phyloP scores from a whole-genome alignment of 176 grass and related monocot genomes.

The Puya raimondii region DNA sequence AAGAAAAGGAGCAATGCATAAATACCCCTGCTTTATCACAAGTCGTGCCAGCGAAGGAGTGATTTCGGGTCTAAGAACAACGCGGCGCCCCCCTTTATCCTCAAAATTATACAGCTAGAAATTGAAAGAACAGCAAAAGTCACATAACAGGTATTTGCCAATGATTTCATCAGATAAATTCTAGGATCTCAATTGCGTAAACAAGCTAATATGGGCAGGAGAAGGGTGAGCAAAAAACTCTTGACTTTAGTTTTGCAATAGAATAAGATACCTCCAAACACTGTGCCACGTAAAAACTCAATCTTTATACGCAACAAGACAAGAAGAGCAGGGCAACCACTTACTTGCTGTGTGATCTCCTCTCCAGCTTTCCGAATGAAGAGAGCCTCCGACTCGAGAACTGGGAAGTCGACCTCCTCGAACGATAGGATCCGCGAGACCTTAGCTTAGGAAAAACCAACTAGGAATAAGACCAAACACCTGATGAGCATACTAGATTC shows the following conservation, averaged over 20 bases:
- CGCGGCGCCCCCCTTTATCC: slow-evolving; percentile 81
- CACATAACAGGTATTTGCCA: not conserved
- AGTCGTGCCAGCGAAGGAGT: slow-evolving; percentile 84
- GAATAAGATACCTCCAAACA: not conserved
- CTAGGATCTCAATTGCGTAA: not conserved
- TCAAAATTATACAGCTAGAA: slow-evolving; percentile 77
- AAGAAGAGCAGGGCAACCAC: not conserved
- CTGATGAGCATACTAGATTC: slow-evolving; percentile 7
- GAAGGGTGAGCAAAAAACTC: not conserved
- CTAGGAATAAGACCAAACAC: slow-evolving; percentile 30
- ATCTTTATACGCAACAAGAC: not conserved
- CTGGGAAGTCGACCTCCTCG: slow-evolving; percentile 92
- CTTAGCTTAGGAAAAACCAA: slow-evolving; percentile 13
- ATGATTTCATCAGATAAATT: not conserved
- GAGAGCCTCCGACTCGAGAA: slow-evolving; percentile 80
- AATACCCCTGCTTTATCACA: slow-evolving; percentile 88
- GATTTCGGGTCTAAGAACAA: slow-evolving; percentile 84
- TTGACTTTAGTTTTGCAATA: too few relatives aligned
- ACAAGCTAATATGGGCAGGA: not conserved
- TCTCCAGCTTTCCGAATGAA: slow-evolving; percentile 77
- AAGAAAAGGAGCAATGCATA: not conserved
- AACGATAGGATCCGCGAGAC: slow-evolving; percentile 64
- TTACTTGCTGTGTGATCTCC: slow-evolving; percentile 76
- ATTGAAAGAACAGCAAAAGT: slow-evolving; percentile 1
- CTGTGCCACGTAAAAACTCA: not conserved